These are phyloP conservation scores for Penstemon newberryi DNA, from an alignment of 257 asterid species.

Conservation along the genomic window DNA sequence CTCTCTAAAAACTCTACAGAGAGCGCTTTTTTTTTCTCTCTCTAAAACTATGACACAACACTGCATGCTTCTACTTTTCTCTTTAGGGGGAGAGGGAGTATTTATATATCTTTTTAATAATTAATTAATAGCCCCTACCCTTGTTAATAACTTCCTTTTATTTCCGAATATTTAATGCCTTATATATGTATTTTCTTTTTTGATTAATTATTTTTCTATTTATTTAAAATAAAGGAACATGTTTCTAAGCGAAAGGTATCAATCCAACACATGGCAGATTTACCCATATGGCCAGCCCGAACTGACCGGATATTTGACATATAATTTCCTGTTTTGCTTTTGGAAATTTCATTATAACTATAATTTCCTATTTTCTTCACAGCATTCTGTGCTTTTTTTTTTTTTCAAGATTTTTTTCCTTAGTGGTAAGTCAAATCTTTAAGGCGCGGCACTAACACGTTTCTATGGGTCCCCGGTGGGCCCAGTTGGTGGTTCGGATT, in stretches of 20 bases:
- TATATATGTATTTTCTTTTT: background rate
- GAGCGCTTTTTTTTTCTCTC: slow-evolving; percentile 32
- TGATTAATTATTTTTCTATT: background rate
- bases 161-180: too few relatives aligned
- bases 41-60: slow-evolving; percentile 30
- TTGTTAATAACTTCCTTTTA: background rate
- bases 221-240: background rate
- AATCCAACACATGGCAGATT: slow-evolving; percentile 26
- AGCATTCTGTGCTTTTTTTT: too few relatives aligned
- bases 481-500: slow-evolving; percentile 22
- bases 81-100: slow-evolving; percentile 9
- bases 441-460: slow-evolving; percentile 27
- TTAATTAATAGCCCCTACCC: slow-evolving; percentile 13
- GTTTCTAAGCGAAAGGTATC: background rate
- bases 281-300: slow-evolving; percentile 24
- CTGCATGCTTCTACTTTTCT: slow-evolving; percentile 26
- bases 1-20: slow-evolving; percentile 24
- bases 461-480: slow-evolving; percentile 20
- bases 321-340: background rate
- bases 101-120: slow-evolving; percentile 26
- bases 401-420: background rate
- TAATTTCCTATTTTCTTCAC: too few relatives aligned
- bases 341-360: background rate
- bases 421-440: slow-evolving; percentile 22
- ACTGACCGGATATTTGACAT: slow-evolving; percentile 28